These are phyloP conservation scores for Melampsora larici-populina DNA, from an alignment of 1,284 basidiomycete species.

Conservation along the genomic window DNA sequence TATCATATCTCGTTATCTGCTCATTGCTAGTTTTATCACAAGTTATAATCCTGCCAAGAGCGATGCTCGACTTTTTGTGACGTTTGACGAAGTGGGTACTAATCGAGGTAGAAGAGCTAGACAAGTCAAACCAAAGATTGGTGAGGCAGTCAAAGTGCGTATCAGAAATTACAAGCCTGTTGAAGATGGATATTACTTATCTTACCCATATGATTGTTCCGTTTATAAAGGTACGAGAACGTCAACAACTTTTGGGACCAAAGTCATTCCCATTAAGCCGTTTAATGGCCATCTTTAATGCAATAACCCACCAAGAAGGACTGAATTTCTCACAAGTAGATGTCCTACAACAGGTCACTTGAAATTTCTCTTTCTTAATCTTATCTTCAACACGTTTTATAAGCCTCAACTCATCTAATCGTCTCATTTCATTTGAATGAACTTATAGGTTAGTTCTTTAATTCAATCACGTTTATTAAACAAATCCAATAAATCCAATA, in stretches of 20 bases:
- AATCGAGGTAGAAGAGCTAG: not conserved
- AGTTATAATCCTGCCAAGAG: constrained; percentile 34
- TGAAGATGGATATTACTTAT: not conserved
- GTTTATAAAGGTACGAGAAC: constrained; percentile 30
- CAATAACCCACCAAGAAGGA: constrained; percentile 50
- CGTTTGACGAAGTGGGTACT: not conserved
- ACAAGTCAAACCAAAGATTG: constrained; percentile 22
- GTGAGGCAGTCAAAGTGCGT: constrained; percentile 25
- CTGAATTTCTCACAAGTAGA: constrained; percentile 45
- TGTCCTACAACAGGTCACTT: constrained; percentile 34
- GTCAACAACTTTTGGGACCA: constrained; percentile 51
- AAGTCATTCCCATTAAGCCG: constrained; percentile 51
- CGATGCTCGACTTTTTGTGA: constrained; percentile 31
- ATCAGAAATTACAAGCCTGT: not conserved
- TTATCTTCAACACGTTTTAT: not conserved
- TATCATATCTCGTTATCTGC: constrained; percentile 9
- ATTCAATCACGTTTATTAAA: constrained; percentile 20
- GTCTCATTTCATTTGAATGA: not conserved
- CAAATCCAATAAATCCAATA: constrained; percentile 9
- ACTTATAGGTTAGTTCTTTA: constrained; percentile 10
- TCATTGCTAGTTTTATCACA: constrained; percentile 27
- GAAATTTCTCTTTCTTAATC: too few relatives aligned
- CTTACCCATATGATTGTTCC: not conserved
- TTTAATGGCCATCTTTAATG: constrained; percentile 52
- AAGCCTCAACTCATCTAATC: not conserved